Evolutionary conservation across 345 rosid species (phyloP).

Genomic region (Melaleuca alternifolia): DNA sequence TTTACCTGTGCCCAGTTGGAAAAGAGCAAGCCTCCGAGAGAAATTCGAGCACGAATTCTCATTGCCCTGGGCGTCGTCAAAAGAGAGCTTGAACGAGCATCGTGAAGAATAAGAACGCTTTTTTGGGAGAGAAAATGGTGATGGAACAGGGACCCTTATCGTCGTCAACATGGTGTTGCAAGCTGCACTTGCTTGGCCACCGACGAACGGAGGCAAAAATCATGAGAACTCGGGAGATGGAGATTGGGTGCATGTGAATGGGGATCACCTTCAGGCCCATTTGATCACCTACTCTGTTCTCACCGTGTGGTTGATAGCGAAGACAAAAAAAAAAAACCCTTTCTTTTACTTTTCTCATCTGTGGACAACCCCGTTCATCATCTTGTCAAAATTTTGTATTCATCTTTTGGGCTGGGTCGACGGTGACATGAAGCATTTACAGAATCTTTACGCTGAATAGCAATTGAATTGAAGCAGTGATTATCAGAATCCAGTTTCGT

Average conservation of each 20-base stretch:
- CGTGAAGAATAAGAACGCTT: background rate
- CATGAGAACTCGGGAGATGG: background rate
- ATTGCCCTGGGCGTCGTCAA: background rate
- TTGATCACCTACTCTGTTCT: background rate
- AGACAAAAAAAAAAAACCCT: background rate
- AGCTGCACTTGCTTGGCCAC: background rate
- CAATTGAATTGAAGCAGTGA: background rate
- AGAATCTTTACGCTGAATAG: background rate
- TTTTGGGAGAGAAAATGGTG: background rate
- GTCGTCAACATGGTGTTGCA: background rate
- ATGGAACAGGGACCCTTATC: background rate
- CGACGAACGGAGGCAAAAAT: background rate
- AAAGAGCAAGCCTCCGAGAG: background rate
- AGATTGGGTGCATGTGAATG: background rate
- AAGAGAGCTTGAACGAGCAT: background rate
- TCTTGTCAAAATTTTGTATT: background rate
- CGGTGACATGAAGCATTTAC: background rate
- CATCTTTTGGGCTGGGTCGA: background rate
- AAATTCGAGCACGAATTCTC: background rate
- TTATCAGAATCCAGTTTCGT: background rate
- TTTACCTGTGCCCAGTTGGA: background rate
- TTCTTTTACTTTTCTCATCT: no score
- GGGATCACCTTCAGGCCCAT: background rate
- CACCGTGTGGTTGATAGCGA: background rate
- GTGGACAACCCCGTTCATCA: background rate